Percentiles rank a stretch among this genome's conserved stretches.
Conservation (phyloP, 2,329 filamentous ascomycete species). For the Pezicula neosporulosa region DNA sequence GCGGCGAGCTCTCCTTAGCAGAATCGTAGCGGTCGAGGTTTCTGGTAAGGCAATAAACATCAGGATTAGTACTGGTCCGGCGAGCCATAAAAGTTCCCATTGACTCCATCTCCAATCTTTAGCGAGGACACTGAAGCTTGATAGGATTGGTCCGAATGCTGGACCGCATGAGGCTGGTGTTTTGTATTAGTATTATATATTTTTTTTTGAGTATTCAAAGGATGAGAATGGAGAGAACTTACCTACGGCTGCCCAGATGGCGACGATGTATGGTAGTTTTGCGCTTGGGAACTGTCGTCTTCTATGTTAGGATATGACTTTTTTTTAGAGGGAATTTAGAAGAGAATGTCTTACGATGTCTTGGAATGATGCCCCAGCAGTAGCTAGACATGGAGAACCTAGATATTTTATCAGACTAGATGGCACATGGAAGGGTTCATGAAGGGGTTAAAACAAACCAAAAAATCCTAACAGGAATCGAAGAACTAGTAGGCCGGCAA, state of each 20-base stretch:
- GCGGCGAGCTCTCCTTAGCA: slow-evolving; percentile 55
- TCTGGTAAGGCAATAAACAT: slow-evolving; percentile 53
- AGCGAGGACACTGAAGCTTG: slow-evolving; percentile 51
- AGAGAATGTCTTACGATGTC: slow-evolving; percentile 25
- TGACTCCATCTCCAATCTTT: slow-evolving; percentile 58
- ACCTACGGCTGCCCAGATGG: background rate
- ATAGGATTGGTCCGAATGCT: slow-evolving; percentile 56
- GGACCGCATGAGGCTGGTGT: slow-evolving; percentile 30
- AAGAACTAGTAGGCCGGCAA: slow-evolving; percentile 56
- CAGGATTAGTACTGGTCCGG: slow-evolving; percentile 38
- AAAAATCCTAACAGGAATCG: slow-evolving; percentile 64
- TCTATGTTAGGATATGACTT: too few relatives aligned
- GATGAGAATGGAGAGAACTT: too few relatives aligned
- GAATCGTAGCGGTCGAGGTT: slow-evolving; percentile 54
- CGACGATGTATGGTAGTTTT: slow-evolving; percentile 4
- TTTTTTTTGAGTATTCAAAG: too few relatives aligned
- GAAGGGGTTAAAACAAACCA: background rate
- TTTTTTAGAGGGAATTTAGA: too few relatives aligned
- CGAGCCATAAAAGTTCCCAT: slow-evolving; percentile 60
- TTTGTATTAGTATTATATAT: too few relatives aligned
- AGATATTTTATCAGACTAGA: too few relatives aligned
- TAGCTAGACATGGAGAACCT: slow-evolving; percentile 58
- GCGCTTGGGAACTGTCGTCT: too few relatives aligned
- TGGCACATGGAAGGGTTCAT: too few relatives aligned
- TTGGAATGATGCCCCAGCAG: slow-evolving; percentile 44